Base-by-base conservation (phyloP, 2,329 filamentous ascomycete species). In the Phialocephala sp. region DNA sequence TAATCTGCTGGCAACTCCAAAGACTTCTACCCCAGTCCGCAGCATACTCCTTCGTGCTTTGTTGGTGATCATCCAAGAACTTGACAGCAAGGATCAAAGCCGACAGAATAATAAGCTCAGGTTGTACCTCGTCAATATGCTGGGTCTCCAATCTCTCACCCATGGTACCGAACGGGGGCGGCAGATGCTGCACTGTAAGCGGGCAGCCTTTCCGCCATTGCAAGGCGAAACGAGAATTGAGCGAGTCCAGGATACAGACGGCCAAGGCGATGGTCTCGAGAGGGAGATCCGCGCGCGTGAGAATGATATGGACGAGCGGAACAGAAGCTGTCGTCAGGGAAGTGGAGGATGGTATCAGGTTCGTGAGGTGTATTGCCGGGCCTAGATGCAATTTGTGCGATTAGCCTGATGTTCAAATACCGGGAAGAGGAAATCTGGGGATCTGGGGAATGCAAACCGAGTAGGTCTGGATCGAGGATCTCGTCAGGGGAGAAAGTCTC, bases 71-170 rank as follows among this genome's bases (percentile, higher is more conserved):
- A 71, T 89, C 85, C 54, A 84, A 80, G 72, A 90, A 90, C 77
- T 91, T 90, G 73, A 83, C 80, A n/a, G 88, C 87, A 61, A 90
- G 85, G 68, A 89, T 80, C 20, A 91, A 79, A 0, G 88, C 85
- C 1, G 84, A 81, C n/a, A 90, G 79, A 60, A 88, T 81, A 69
- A 90, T 87, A 66, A 90, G 74, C 74, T 90, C 88, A 61, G 87
- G 87, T 66, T 79, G 80, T 66, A 90, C 82, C 14, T 82, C 82
- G 77, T 90, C 86, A 75, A 89, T 87, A 76, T 89, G 85, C 54
- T 83, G 77, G 69, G 80, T 79, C 32, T 61, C 60, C 14, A 37
- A 14, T 15, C 24, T 59, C 20, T 47, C n/a, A n/a, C 62, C 47
- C n/a, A 45, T 27, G 6, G 68, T n/a, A 8, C 52, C 36, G 69